Evolutionary conservation across 768 basidiomycete genomes (phyloP), one percentile per base, ranked within the genome.

Genomic region (Trametes coccinea): DNA sequence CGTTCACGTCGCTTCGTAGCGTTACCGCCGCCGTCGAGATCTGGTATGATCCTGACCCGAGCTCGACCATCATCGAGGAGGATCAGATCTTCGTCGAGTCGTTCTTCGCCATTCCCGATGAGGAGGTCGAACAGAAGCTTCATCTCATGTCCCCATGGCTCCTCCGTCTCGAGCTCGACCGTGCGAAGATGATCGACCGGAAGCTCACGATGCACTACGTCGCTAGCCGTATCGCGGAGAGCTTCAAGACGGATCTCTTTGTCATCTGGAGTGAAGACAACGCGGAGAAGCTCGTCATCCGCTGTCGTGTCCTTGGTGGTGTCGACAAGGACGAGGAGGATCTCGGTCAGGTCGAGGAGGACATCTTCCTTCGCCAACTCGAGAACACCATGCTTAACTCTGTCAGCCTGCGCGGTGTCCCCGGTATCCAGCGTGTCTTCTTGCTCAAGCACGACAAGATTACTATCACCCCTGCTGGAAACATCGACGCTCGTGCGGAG

Each of bases 221-320:
- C 45, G 95, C 95, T 5, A 88, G 90, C 64, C 88, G 91, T 44
- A 98, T 99, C 60, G 90, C 91, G 17, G 92, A 94, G 73, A 95
- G 86, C 66, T 98, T 98, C 81, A 92, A 94, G 73, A 89, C 92
- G 2, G 96, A 98, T 71, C 79, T 98, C 13, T 98, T 98, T 74
- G 94, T 98, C 74, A 97, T 98, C 66, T 97, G 95, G 91, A 95
- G 93, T 65, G 96, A 98, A 81, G 96, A 98, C 75, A 98, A 97
- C 76, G 92, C 96, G 2, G 93, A 96, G 75, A 98, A 98, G 78
- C 86, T 98, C 10, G 84, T 98, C 69, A 91, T 99, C 67, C 96
- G 97, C 47, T 96, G 97, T 74, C 93, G 97, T 80, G 90, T 98
- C 7, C 75, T 92, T 52, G 90, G 91, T 45, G 87, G 88, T 43